These are phyloP conservation scores for Citeromyces siamensis DNA, from an alignment of 1,139 yeast species.

Conservation along the genomic window DNA sequence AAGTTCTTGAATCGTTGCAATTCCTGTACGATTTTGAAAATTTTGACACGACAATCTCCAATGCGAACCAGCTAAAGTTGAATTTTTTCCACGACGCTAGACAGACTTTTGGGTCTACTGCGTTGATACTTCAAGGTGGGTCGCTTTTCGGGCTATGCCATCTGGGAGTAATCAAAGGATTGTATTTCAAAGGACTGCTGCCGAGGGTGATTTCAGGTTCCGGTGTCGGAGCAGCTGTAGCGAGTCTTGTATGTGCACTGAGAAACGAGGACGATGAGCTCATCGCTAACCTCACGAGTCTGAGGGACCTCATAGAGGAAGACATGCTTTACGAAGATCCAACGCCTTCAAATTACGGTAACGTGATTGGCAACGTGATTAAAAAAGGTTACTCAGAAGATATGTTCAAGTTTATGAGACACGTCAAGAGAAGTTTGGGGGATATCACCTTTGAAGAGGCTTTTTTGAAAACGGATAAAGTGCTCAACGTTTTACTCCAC, in stretches of 20 bases:
- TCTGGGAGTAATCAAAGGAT: slow-evolving; percentile 78
- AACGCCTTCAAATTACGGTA: slow-evolving; percentile 53
- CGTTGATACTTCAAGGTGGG: slow-evolving; percentile 86
- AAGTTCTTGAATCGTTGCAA: slow-evolving; percentile 60
- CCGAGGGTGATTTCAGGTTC: slow-evolving; percentile 90
- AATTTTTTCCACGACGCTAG: slow-evolving; percentile 87
- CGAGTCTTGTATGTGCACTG: slow-evolving; percentile 69
- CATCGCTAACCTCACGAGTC: slow-evolving; percentile 25
- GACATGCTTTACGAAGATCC: slow-evolving; percentile 20
- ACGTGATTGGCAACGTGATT: slow-evolving; percentile 54
- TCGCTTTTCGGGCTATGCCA: slow-evolving; percentile 90
- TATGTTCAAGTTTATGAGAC: slow-evolving; percentile 63
- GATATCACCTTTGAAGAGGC: slow-evolving; percentile 92
- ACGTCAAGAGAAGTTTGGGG: slow-evolving; percentile 68
- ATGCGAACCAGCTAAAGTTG: slow-evolving; percentile 49
- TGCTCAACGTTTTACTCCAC: slow-evolving; percentile 79
- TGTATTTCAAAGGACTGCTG: slow-evolving; percentile 57
- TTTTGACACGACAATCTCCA: slow-evolving; percentile 27
- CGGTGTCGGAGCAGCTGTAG: slow-evolving; percentile 90
- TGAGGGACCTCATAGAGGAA: slow-evolving; percentile 3
- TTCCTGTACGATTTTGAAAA: slow-evolving; percentile 27
- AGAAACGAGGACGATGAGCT: slow-evolving; percentile 34
- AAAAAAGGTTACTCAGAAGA: slow-evolving; percentile 80
- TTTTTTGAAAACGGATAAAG: slow-evolving; percentile 69
- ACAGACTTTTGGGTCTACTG: slow-evolving; percentile 85